These are phyloP conservation scores for Endothia cerciana DNA, from an alignment of 2,329 filamentous ascomycete genomes.

Conservation along the genomic window DNA sequence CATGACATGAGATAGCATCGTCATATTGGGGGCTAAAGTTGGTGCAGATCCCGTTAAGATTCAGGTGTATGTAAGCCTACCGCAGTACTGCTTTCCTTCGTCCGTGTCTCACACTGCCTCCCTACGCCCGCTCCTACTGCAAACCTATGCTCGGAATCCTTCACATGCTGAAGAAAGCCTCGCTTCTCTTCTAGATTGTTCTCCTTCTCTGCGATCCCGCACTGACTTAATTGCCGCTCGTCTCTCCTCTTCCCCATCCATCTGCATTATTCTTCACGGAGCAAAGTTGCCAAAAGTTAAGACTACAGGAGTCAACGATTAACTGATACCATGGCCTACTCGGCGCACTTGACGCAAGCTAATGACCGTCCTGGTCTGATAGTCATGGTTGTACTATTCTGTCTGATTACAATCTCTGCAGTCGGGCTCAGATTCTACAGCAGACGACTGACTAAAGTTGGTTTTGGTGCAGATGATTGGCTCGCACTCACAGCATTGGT, in stretches of 20 bases:
- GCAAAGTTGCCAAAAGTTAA: neutral
- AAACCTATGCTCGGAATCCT: neutral
- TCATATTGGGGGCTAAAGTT: too few species aligned
- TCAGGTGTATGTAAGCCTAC: too few species aligned
- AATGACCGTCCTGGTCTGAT: neutral
- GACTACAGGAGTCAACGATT: neutral
- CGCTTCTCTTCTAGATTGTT: neutral
- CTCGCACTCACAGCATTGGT: slow-evolving; percentile 18
- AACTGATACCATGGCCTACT: neutral
- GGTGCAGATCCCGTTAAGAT: too few species aligned
- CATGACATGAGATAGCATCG: too few species aligned
- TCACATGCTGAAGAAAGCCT: neutral
- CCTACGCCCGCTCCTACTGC: too few species aligned
- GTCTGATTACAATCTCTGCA: neutral
- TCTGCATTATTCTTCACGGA: too few species aligned
- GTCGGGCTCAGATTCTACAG: slow-evolving; percentile 26
- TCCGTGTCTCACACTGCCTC: too few species aligned
- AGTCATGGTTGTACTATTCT: neutral
- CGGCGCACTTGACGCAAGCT: neutral
- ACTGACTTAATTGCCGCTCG: neutral
- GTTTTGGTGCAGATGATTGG: slow-evolving; percentile 30
- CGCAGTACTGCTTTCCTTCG: too few species aligned
- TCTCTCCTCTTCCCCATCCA: too few species aligned
- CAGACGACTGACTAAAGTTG: slow-evolving; percentile 24
- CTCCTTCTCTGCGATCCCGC: neutral